phyloP scores from a whole-genome alignment of 169 alveolate genomes.

The Plasmodium gaboni region DNA sequence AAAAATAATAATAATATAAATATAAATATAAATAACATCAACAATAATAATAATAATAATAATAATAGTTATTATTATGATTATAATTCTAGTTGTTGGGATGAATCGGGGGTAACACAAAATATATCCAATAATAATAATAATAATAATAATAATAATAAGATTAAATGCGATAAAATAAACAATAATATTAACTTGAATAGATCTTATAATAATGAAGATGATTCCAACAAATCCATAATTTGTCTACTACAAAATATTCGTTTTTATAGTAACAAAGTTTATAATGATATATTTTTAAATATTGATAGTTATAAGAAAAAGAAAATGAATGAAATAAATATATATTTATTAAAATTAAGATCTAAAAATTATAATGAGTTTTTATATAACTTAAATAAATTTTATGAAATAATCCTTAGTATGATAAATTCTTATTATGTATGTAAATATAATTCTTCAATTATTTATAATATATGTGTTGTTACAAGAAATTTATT shows the following conservation, averaged over 20 bases:
- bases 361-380: slow-evolving; percentile 31
- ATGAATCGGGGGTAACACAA: neutral
- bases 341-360: slow-evolving; percentile 49
- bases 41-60: too few species aligned
- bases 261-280: slow-evolving; percentile 41
- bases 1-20: too few species aligned
- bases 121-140: neutral
- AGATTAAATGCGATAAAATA: too few species aligned
- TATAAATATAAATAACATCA: too few species aligned
- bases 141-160: neutral
- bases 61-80: too few species aligned
- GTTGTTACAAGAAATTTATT: slow-evolving; percentile 41
- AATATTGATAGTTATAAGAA: slow-evolving; percentile 32
- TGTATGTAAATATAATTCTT: slow-evolving; percentile 42
- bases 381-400: slow-evolving; percentile 51
- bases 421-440: slow-evolving; percentile 36
- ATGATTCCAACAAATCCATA: neutral
- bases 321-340: slow-evolving; percentile 36
- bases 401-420: slow-evolving; percentile 40
- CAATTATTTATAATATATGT: slow-evolving; percentile 50
- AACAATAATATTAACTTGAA: neutral
- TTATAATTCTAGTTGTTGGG: too few species aligned
- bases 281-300: slow-evolving; percentile 39
- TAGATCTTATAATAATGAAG: neutral
- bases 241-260: slow-evolving; percentile 14